Evolutionary conservation across 345 rosid species (phyloP), one percentile per base, ranked within the genome.

Genomic region (Lumnitzera racemosa): DNA sequence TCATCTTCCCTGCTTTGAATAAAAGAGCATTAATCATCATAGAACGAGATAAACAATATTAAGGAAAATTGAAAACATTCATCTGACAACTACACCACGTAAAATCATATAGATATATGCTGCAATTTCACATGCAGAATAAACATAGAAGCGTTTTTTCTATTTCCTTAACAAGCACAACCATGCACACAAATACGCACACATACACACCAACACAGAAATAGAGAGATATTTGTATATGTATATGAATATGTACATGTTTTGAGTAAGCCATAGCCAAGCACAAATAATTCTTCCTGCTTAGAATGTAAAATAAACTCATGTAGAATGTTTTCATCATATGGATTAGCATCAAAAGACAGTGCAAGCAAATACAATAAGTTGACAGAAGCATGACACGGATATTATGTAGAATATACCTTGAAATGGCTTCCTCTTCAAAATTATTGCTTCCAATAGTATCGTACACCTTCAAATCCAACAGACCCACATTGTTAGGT

Each of bases 381-480:
- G 14, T 20, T 2, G 57, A 31, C 12, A 6, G 56, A 53, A 23
- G 29, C 17, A 15, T 53, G 14, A 15, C 24, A 12, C 29, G 47
- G 58, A 58, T 61, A 62, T 55, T 17, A 23, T 15, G 53, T 2
- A 24, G 16, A 47, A n/a, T 25, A 41, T 64, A 90, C 99, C 97
- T 82, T 67, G 95, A 81, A 52, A 78, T 47, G 29, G 81, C 73
- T 31, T 81, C 96, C 53, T 86, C 96, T 36, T 90, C 96, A 13
- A 64, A 74, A 70, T 79, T 84, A 79, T 78, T 84, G 75, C 76
- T 83, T 74, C 95, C 99, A 68, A 73, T 74, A 48, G 85, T 80
- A 74, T 94, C 99, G 78, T 84, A 83, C 50, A 94, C 92, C 99
- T 94, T 73, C 83, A 81, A 46, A 46, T 75, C 16, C 59, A 78